Conservation (phyloP, 495 filamentous ascomycete species). For the Penicillium mononematosum region DNA sequence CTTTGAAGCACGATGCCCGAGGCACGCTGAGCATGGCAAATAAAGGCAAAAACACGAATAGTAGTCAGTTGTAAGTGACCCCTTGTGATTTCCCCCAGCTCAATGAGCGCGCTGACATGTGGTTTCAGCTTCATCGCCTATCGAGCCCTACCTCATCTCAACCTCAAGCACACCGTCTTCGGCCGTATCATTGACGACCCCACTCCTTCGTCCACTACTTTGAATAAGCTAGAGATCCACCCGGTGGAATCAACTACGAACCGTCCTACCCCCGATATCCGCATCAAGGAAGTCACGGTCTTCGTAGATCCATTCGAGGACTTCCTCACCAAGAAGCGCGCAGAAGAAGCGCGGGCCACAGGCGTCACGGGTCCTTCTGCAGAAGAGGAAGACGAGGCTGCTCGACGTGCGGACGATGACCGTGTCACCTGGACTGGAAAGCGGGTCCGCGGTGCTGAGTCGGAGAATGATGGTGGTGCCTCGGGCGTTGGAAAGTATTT, state of each 20-base stretch:
- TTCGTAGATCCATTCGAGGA: slow-evolving; percentile 97
- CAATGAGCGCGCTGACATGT: slow-evolving; percentile 8
- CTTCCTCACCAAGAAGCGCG: slow-evolving; percentile 60
- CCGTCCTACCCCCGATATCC: slow-evolving; percentile 69
- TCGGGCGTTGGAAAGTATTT: slow-evolving; percentile 75
- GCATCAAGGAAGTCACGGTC: slow-evolving; percentile 78
- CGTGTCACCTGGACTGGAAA: slow-evolving; percentile 91
- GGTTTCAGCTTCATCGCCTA: slow-evolving; percentile 75
- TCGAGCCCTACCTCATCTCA: slow-evolving; percentile 75
- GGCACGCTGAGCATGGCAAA: slow-evolving; percentile 94
- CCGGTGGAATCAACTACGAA: slow-evolving; percentile 65
- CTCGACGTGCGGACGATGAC: slow-evolving; percentile 78
- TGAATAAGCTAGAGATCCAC: slow-evolving; percentile 70
- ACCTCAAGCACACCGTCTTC: slow-evolving; percentile 96
- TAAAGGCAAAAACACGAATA: slow-evolving; percentile 97
- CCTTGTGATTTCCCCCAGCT: not conserved
- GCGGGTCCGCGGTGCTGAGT: slow-evolving; percentile 58
- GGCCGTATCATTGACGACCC: slow-evolving; percentile 76
- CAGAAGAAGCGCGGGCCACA: slow-evolving; percentile 46
- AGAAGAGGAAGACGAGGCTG: slow-evolving; percentile 39
- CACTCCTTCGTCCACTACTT: slow-evolving; percentile 55
- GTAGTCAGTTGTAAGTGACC: slow-evolving; percentile 70
- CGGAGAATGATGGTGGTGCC: slow-evolving; percentile 42
- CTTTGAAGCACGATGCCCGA: slow-evolving; percentile 71
- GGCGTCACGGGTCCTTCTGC: slow-evolving; percentile 29